Evolutionary conservation across 345 rosid species (phyloP).

Genomic region (Lepidium aucheri): DNA sequence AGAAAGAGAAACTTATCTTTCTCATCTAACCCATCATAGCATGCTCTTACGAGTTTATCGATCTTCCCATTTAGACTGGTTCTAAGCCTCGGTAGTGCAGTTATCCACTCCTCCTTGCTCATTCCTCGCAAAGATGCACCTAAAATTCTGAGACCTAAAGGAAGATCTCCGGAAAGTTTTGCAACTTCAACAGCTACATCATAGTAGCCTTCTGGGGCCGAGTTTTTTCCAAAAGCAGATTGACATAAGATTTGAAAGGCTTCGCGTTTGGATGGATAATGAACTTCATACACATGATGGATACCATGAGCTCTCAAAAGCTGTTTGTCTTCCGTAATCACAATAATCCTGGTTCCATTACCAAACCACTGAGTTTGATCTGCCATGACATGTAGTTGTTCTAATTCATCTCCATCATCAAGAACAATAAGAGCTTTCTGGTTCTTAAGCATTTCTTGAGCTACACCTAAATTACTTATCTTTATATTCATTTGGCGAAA

Average conservation of each 20-base stretch:
- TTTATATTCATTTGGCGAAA: not conserved
- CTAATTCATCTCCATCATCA: slow-evolving; percentile 42
- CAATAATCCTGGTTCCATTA: slow-evolving; percentile 40
- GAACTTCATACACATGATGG: not conserved
- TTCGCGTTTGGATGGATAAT: not conserved
- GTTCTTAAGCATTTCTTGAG: not conserved
- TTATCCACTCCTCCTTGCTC: slow-evolving; percentile 14
- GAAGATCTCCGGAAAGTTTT: slow-evolving; percentile 14
- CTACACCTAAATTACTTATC: not conserved
- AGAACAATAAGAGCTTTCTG: slow-evolving; percentile 34
- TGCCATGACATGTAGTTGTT: slow-evolving; percentile 37
- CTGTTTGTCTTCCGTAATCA: slow-evolving; percentile 42
- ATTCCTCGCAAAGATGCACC: slow-evolving; percentile 14
- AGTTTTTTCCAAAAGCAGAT: not conserved
- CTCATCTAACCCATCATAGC: slow-evolving; percentile 26
- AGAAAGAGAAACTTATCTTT: slow-evolving; percentile 20
- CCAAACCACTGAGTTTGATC: slow-evolving; percentile 35
- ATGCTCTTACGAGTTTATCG: not conserved
- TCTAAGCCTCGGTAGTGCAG: slow-evolving; percentile 3
- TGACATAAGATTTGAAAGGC: slow-evolving; percentile 10
- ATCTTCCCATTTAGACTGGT: slow-evolving; percentile 13
- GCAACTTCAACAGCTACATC: slow-evolving; percentile 4
- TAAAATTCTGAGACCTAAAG: slow-evolving; percentile 29
- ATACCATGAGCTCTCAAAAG: slow-evolving; percentile 13
- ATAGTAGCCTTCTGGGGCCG: not conserved